These are phyloP conservation scores for Pyrenophora seminiperda DNA, from an alignment of 2,329 filamentous ascomycete species.

Conservation along the genomic window DNA sequence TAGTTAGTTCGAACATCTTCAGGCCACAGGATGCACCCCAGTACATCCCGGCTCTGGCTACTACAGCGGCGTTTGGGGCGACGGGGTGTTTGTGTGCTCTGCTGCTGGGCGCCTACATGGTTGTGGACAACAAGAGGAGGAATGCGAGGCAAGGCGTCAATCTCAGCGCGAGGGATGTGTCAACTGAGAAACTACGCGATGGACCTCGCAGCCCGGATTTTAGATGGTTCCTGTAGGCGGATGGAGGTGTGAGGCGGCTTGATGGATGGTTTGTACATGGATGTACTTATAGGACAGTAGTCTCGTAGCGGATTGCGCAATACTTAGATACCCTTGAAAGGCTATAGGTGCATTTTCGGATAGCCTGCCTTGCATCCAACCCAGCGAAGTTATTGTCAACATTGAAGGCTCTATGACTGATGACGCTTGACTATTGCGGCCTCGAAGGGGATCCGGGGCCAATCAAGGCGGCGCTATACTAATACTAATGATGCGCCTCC, in stretches of 20 bases:
- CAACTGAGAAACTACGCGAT: constrained; percentile 53
- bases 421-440: not conserved
- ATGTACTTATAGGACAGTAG: no score
- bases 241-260: not conserved
- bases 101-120: constrained; percentile 67
- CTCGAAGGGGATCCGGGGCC: not conserved
- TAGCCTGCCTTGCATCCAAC: not conserved
- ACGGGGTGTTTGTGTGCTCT: constrained; percentile 61
- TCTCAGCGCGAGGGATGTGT: constrained; percentile 58
- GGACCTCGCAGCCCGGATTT: constrained; percentile 52
- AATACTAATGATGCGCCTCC: not conserved
- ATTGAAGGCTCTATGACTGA: no score
- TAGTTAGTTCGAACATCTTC: constrained; percentile 73
- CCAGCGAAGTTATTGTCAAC: no score
- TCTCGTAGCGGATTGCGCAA: no score
- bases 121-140: constrained; percentile 66
- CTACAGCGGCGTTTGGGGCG: constrained; percentile 68
- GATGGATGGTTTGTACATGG: not conserved
- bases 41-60: constrained; percentile 69
- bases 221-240: constrained; percentile 49
- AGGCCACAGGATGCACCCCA: constrained; percentile 66
- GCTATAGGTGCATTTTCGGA: not conserved
- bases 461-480: not conserved
- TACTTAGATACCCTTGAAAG: not conserved
- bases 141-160: constrained; percentile 62